Conservation (phyloP, 1,284 basidiomycete species). For the Marasmius sp. region DNA sequence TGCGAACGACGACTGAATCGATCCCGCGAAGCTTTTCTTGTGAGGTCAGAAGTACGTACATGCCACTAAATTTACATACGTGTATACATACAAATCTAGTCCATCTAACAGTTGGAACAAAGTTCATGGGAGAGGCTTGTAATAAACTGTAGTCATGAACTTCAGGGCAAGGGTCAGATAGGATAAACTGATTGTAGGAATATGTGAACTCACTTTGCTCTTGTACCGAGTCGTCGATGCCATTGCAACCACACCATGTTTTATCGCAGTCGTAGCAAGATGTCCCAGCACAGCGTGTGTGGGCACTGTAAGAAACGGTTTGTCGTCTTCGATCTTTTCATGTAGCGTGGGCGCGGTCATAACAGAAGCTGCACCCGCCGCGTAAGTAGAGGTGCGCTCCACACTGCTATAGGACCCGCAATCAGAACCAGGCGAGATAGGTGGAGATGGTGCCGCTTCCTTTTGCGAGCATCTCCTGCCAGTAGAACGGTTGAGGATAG, state of each 20-base stretch:
- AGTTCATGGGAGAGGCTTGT: neutral
- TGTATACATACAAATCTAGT: too few relatives aligned
- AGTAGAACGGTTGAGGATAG: constrained; percentile 72
- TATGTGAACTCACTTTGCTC: neutral
- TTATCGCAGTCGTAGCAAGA: constrained; percentile 1
- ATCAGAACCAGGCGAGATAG: neutral
- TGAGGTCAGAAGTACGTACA: too few relatives aligned
- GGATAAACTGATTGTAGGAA: neutral
- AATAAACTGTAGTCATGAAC: neutral
- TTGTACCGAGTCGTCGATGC: neutral
- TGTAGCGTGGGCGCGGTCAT: neutral
- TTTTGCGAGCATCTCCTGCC: neutral
- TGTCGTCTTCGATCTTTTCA: neutral
- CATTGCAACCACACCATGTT: neutral
- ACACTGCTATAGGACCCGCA: neutral
- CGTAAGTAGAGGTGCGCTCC: neutral
- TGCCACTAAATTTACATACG: too few relatives aligned
- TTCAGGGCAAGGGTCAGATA: neutral
- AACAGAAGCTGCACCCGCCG: neutral
- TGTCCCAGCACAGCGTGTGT: neutral
- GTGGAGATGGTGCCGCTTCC: neutral
- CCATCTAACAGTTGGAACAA: neutral
- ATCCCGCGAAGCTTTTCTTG: too few relatives aligned
- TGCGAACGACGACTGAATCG: too few relatives aligned
- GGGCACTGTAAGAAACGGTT: neutral